Base-by-base conservation (phyloP, 2,329 filamentous ascomycete genomes). In the Aspergillus sp. region DNA sequence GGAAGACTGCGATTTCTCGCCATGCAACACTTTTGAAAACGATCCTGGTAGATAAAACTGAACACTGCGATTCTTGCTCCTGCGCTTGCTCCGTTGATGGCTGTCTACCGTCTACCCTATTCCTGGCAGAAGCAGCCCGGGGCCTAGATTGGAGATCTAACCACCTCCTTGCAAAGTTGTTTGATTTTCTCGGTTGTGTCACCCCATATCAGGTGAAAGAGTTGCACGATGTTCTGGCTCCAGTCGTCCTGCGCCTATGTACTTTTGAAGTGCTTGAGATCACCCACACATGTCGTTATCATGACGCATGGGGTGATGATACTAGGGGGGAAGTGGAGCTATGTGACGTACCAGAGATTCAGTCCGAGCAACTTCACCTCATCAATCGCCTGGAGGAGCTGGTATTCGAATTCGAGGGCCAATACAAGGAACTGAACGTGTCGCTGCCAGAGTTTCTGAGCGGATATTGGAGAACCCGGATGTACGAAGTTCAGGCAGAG, bases 391-490 rank as follows among this genome's bases (percentile, higher is more conserved):
- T 52, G 9, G 45, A 40, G 3, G 14, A 16, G 16, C 32, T 52
- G 7, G 14, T 52, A 3, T 2, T 19, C 2, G 50, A 52, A 45
- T 48, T 52, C 16, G 30, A 45, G 3, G 26, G 17, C 4, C 45
- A 48, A 35, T 52, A 52, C 30, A 8, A 40, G 13, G 50, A 41
- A 19, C n/a, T 52, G 4, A n/a, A 20, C 7, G 4, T 49, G 6
- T 11, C 19, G 8, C 22, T 52, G 11, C 6, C 20, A 7, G 6
- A 45, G 2, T 48, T 49, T 32, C 24, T 48, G 2, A 10, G 5
- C 3, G 50, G 45, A 4, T 40, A 52, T 24, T 52, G 45, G 40
- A 32, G 30, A 2, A 45, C 20, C 7, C 38, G 41, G n/a, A 52
- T 48, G 38, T 14, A 26, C 3, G 50, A 49, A 26, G 13, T 52